These are phyloP conservation scores for Auricularia sp. DNA, from an alignment of 768 basidiomycete genomes.

Conservation along the genomic window DNA sequence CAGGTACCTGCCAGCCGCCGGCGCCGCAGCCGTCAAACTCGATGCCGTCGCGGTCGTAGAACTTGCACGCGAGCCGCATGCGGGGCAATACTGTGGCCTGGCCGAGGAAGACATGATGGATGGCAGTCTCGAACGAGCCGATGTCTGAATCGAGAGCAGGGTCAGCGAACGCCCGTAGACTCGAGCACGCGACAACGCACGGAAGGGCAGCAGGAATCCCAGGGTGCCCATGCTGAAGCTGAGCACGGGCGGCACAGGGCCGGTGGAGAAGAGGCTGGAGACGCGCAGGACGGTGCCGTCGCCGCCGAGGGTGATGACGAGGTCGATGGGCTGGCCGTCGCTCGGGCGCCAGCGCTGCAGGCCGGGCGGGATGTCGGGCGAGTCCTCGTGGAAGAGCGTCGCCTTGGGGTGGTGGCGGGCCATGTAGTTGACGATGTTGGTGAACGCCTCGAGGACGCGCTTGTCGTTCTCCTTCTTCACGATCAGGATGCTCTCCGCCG, in stretches of 20 bases:
- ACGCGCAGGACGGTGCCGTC: slow-evolving; percentile 94
- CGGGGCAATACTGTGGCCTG: slow-evolving; percentile 76
- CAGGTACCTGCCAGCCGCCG: slow-evolving; percentile 4
- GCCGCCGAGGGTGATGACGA: slow-evolving; percentile 86
- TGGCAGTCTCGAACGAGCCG: slow-evolving; percentile 71
- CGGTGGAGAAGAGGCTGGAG: slow-evolving; percentile 79
- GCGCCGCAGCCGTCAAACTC: slow-evolving; percentile 1
- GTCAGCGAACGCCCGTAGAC: neutral
- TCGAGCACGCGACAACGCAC: slow-evolving; percentile 39
- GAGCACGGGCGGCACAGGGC: slow-evolving; percentile 86
- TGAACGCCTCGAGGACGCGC: slow-evolving; percentile 17
- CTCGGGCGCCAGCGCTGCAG: neutral
- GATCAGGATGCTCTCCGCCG: slow-evolving; percentile 17
- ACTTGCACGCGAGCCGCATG: slow-evolving; percentile 82
- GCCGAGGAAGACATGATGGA: slow-evolving; percentile 70
- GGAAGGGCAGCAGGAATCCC: slow-evolving; percentile 88
- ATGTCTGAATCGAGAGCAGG: slow-evolving; percentile 47
- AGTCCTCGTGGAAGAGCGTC: slow-evolving; percentile 11
- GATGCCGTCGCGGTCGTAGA: slow-evolving; percentile 49
- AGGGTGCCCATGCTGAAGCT: slow-evolving; percentile 91
- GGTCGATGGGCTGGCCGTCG: slow-evolving; percentile 57
- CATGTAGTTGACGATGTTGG: slow-evolving; percentile 15
- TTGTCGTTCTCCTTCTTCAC: slow-evolving; percentile 26
- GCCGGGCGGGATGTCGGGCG: slow-evolving; percentile 1
- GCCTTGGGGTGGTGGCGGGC: slow-evolving; percentile 10